Evolutionary conservation across 768 basidiomycete genomes (phyloP), one percentile per base, ranked within the genome.

Genomic region (Scleroderma citrinum): DNA sequence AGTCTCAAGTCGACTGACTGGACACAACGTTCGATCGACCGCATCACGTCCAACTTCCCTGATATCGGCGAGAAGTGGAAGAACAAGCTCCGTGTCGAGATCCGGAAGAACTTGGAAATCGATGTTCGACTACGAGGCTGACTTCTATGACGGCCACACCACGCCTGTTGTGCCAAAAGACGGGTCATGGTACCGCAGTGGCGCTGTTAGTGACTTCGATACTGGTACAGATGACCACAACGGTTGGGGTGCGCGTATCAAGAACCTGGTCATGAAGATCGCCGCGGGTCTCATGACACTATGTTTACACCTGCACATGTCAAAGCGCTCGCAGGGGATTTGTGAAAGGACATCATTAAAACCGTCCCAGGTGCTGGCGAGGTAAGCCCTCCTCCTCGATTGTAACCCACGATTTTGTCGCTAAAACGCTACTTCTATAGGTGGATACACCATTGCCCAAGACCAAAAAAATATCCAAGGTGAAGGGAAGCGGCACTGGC

Each of bases 51-150:
- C 47, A 66, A 65, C 52, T 65, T 65, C 53, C 57, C 56, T n/a
- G 63, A 65, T 11, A 66, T 65, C 11, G 64, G 63, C 6, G 63
- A 66, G 36, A 61, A 54, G 42, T 65, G 63, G 63, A 63, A 63
- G 26, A 59, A 43, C 50, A 65, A 61, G 46, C 36, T 65, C 40
- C 59, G 59, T 36, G 53, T 52, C 14, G 63, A 65, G 51, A 65
- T 65, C 37, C 59, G 62, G 24, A 65, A 65, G 58, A 65, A 65
- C 47, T 39, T 65, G 52, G 64, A 66, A n/a, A 7, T 63, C 56
- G 5, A 65, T 65, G 64, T 65, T 66, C 47, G 64, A 63, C 46
- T 65, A 59, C 20, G 62, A 65, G 37, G 59, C 64, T 19, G 59
- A 55, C 6, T 50, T 54, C 38, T 64, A 63, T 34, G 50, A 53